Conservation (phyloP, 2,329 filamentous ascomycete species). For the Alternaria metachromatica region DNA sequence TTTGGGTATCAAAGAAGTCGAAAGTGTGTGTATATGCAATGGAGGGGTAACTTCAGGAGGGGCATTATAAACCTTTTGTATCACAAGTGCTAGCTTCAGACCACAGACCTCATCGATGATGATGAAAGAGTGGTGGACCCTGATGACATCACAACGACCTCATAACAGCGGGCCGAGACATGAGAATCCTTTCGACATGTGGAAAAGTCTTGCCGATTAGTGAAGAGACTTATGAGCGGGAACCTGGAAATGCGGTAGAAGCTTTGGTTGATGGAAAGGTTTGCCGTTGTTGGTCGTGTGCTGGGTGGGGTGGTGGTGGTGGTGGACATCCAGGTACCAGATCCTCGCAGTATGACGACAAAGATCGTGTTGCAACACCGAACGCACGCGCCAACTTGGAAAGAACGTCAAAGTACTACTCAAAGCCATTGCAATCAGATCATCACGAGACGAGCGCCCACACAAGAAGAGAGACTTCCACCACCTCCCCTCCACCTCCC, state of each 20-base stretch:
- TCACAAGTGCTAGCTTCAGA: background rate
- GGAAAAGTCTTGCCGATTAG: background rate
- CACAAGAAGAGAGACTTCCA: too few relatives aligned
- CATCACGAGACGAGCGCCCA: too few relatives aligned
- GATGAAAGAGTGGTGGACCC: constrained; percentile 17
- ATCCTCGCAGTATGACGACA: background rate
- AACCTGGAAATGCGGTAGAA: background rate
- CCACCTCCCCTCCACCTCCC: too few relatives aligned
- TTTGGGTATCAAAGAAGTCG: background rate
- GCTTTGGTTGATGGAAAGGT: background rate
- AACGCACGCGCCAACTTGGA: background rate
- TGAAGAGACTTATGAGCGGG: background rate
- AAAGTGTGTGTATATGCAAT: background rate
- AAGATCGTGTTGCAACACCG: background rate
- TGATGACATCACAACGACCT: constrained; percentile 30
- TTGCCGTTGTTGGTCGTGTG: background rate
- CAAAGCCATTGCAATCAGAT: too few relatives aligned
- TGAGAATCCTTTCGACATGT: too few relatives aligned
- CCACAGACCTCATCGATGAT: background rate
- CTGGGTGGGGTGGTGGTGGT: background rate
- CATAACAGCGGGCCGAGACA: constrained; percentile 12
- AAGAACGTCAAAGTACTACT: too few relatives aligned
- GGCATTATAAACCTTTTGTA: background rate
- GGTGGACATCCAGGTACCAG: background rate
- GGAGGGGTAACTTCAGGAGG: background rate